Percentiles rank a stretch among this genome's conserved stretches.
phyloP scores from a whole-genome alignment of 345 rosid species.

The Aquilaria sinensis region DNA sequence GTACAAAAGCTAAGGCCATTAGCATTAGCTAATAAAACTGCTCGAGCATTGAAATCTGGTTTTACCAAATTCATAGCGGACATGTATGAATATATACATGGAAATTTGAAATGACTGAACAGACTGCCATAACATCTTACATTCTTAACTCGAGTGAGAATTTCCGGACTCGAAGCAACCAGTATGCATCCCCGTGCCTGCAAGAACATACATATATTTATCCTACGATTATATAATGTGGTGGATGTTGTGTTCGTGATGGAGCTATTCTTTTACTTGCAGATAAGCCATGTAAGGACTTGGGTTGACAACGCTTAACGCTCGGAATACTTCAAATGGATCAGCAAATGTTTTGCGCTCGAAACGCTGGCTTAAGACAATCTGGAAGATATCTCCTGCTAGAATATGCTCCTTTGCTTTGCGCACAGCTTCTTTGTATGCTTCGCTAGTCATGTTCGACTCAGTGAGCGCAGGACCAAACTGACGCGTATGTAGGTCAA shows the following conservation, averaged over 20 bases:
- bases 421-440: constrained; percentile 55
- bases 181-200: constrained; percentile 86
- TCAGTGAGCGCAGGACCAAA: constrained; percentile 53
- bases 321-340: constrained; percentile 87
- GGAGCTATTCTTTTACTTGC: constrained; percentile 39
- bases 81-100: too few species aligned
- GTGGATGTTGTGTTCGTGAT: too few species aligned
- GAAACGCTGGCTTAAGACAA: constrained; percentile 81
- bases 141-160: constrained; percentile 79
- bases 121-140: constrained; percentile 19
- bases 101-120: too few species aligned
- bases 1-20: neutral
- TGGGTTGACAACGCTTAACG: constrained; percentile 83
- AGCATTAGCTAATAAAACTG: too few species aligned
- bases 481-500: constrained; percentile 46
- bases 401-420: constrained; percentile 80
- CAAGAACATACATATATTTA: neutral
- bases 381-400: constrained; percentile 90
- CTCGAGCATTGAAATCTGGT: too few species aligned
- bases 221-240: neutral
- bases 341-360: constrained; percentile 86
- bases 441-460: constrained; percentile 68
- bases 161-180: constrained; percentile 96
- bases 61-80: too few species aligned
- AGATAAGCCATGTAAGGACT: constrained; percentile 91